Evolutionary conservation across 2,329 filamentous ascomycete genomes (phyloP).

Genomic region (Thelonectria blattea): DNA sequence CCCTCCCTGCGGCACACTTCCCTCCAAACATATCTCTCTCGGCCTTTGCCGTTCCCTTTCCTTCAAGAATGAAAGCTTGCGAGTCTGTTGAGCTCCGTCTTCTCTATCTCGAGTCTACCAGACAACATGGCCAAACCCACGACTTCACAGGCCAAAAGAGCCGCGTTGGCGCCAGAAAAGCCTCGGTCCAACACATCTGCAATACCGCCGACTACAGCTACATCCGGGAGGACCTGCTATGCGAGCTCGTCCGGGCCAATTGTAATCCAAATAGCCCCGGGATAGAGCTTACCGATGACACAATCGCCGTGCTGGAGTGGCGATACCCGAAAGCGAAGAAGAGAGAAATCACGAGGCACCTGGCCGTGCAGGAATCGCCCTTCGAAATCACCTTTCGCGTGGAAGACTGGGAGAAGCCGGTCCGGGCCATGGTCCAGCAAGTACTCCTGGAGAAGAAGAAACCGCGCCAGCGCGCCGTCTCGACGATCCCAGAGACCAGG

Average conservation of each 20-base stretch:
- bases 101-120: not conserved
- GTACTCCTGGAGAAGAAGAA: not conserved
- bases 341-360: constrained; percentile 13
- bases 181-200: constrained; percentile 7
- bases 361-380: constrained; percentile 12
- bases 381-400: constrained; percentile 23
- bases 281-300: constrained; percentile 10
- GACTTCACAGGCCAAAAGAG: not conserved
- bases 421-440: constrained; percentile 4
- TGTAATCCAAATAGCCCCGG: not conserved
- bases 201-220: constrained; percentile 14
- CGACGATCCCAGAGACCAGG: not conserved
- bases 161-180: not conserved
- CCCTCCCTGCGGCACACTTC: not conserved
- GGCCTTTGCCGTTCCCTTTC: not conserved
- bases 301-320: constrained; percentile 17
- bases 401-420: constrained; percentile 22
- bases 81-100: not conserved
- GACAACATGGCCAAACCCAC: not conserved
- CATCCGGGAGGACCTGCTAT: not conserved
- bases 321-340: constrained; percentile 3
- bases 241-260: not conserved
- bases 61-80: not conserved
- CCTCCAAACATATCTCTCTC: not conserved
- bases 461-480: not conserved